Evolutionary conservation across 2,329 filamentous ascomycete genomes (phyloP).

Genomic region (Fusarium succisae): DNA sequence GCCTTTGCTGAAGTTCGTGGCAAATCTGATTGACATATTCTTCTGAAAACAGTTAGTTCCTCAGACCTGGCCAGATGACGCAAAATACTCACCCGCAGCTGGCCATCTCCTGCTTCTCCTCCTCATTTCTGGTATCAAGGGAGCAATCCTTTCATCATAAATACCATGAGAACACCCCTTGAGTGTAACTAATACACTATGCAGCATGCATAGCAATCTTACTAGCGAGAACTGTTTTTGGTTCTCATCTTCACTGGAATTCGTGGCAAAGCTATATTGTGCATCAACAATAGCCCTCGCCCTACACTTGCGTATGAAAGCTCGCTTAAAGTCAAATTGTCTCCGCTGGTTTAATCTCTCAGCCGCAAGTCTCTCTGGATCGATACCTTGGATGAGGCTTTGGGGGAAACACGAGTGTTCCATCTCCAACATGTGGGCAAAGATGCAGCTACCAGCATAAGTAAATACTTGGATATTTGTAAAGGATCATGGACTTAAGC

Average conservation of each 20-base stretch:
- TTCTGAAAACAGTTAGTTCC: background rate
- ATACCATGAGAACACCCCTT: too few species aligned
- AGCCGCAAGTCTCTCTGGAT: too few species aligned
- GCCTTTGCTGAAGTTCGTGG: background rate
- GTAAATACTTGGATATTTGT: background rate
- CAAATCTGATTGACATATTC: background rate
- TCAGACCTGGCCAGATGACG: accelerated
- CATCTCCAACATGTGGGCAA: background rate
- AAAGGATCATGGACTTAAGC: too few species aligned
- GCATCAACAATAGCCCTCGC: accelerated
- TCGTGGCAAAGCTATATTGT: accelerated
- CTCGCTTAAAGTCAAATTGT: background rate
- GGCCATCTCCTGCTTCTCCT: background rate
- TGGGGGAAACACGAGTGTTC: too few species aligned
- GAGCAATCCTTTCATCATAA: accelerated
- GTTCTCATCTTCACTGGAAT: accelerated
- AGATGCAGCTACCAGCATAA: accelerated
- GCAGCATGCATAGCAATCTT: background rate
- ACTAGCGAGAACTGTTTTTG: background rate
- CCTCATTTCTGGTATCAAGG: background rate
- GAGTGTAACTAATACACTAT: background rate
- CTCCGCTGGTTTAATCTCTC: too few species aligned
- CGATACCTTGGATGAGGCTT: too few species aligned
- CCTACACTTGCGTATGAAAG: background rate
- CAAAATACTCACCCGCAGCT: background rate